Evolutionary conservation across 345 rosid species (phyloP).

Genomic region (Rhodamnia argentea): DNA sequence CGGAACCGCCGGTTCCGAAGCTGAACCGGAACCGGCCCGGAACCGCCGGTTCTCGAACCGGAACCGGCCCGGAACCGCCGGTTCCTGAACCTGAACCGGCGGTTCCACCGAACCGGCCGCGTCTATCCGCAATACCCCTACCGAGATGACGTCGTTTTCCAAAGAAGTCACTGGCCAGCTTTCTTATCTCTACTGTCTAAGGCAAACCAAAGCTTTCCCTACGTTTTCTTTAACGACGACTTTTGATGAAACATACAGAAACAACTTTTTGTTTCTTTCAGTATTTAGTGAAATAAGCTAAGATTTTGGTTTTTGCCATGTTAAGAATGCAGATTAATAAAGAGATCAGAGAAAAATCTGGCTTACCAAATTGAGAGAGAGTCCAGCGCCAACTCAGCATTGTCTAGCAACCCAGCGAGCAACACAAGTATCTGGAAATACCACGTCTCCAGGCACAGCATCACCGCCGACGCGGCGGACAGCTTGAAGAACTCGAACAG

Average conservation of each 20-base stretch:
- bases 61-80: too few relatives aligned
- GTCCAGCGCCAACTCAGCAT: conserved; percentile 48
- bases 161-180: background rate
- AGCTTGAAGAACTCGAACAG: conserved; percentile 34
- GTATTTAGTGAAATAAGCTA: background rate
- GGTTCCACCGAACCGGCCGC: too few relatives aligned
- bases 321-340: background rate
- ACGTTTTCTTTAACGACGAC: background rate
- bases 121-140: background rate
- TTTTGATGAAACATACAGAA: background rate
- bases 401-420: conserved; percentile 42
- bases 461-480: conserved; percentile 53
- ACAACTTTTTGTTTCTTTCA: background rate
- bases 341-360: background rate
- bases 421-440: conserved; percentile 49
- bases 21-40: too few relatives aligned
- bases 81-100: too few relatives aligned
- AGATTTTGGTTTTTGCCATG: background rate
- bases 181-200: background rate
- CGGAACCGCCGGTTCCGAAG: too few relatives aligned
- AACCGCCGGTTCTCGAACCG: too few relatives aligned
- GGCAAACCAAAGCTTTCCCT: background rate
- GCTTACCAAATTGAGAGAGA: conserved; percentile 35
- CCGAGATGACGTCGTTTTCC: background rate
- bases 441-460: conserved; percentile 59